These are phyloP conservation scores for Salvia splendens DNA, from an alignment of 257 asterid genomes.

Conservation along the genomic window DNA sequence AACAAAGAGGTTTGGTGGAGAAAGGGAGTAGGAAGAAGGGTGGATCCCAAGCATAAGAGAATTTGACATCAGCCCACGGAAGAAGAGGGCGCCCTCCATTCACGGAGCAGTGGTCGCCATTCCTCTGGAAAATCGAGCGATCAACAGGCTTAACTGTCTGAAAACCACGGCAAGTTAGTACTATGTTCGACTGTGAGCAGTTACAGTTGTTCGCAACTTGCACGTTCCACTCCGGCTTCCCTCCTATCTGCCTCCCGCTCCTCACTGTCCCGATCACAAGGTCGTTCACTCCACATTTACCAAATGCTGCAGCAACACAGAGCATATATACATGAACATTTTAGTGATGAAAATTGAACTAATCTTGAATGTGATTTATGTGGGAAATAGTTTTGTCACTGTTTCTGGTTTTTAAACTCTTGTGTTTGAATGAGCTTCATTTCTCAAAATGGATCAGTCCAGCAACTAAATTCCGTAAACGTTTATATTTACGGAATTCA, in stretches of 20 bases:
- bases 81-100: slow-evolving; percentile 13
- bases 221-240: slow-evolving; percentile 27
- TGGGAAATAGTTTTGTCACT: background rate
- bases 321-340: background rate
- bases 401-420: background rate
- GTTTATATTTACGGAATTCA: no score
- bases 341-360: background rate
- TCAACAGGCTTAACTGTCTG: slow-evolving; percentile 21
- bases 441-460: no score
- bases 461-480: no score
- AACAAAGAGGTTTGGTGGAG: slow-evolving; percentile 7
- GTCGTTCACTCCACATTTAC: slow-evolving; percentile 20
- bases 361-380: background rate
- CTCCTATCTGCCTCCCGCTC: slow-evolving; percentile 19
- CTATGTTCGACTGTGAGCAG: slow-evolving; percentile 15
- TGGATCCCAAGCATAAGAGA: slow-evolving; percentile 29
- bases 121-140: slow-evolving; percentile 19
- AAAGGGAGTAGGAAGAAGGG: slow-evolving; percentile 25
- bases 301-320: slow-evolving; percentile 22
- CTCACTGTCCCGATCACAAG: slow-evolving; percentile 28
- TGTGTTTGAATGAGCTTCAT: no score
- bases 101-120: background rate
- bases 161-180: slow-evolving; percentile 17
- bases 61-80: slow-evolving; percentile 7
- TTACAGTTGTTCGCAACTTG: slow-evolving; percentile 26